Evolutionary conservation across 192 early-diverging fungal genomes (phyloP).

Genomic region (Coemansia sp.): DNA sequence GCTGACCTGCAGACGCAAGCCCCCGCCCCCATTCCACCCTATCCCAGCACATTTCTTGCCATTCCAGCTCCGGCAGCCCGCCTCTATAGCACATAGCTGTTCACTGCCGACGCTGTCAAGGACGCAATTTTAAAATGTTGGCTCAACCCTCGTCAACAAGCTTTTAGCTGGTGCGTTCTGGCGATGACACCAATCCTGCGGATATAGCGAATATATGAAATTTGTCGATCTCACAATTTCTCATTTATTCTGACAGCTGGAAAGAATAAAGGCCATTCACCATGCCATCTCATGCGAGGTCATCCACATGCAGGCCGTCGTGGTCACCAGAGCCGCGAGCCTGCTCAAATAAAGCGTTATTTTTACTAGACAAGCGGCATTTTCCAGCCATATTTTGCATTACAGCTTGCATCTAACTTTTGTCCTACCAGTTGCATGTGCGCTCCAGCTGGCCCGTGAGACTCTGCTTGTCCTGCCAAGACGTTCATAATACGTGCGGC

Average conservation of each 20-base stretch:
- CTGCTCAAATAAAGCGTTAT: no score
- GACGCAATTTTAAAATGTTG: neutral
- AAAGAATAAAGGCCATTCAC: neutral
- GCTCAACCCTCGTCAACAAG: neutral
- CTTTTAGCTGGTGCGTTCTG: neutral
- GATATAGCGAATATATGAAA: neutral
- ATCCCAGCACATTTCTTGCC: neutral
- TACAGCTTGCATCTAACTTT: no score
- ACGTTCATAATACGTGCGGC: no score
- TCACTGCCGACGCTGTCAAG: neutral
- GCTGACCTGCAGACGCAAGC: slow-evolving; percentile 24
- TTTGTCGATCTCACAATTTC: neutral
- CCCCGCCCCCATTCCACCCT: slow-evolving; percentile 9
- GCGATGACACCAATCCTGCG: neutral
- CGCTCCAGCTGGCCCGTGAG: no score
- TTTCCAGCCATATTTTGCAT: no score
- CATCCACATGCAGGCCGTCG: neutral
- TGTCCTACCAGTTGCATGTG: no score
- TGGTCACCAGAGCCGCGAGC: no score
- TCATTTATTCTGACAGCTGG: neutral
- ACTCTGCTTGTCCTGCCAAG: no score
- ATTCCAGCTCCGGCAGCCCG: slow-evolving; percentile 12
- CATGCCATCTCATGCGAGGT: neutral
- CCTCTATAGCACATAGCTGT: neutral
- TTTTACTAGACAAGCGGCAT: no score